These are phyloP conservation scores for Suillus decipiens DNA, from an alignment of 768 basidiomycete genomes.

Conservation along the genomic window DNA sequence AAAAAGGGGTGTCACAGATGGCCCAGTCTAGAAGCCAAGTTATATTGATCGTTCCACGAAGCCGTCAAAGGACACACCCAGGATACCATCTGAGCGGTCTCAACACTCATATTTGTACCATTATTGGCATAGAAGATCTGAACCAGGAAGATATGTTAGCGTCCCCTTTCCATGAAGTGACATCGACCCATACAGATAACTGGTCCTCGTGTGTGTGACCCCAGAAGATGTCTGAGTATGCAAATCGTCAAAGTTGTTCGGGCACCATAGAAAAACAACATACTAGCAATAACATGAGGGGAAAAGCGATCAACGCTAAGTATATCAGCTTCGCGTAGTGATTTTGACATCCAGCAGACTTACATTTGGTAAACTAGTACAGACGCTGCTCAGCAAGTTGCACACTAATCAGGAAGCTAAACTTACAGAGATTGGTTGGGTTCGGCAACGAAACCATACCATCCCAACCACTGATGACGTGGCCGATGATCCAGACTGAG, in stretches of 20 bases:
- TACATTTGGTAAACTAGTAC: slow-evolving; percentile 52
- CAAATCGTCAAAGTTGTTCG: slow-evolving; percentile 15
- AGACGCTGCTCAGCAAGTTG: slow-evolving; percentile 9
- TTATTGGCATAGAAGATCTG: slow-evolving; percentile 78
- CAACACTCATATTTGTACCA: slow-evolving; percentile 56
- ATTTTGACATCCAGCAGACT: slow-evolving; percentile 9
- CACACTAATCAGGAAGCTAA: neutral
- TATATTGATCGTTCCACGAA: slow-evolving; percentile 9
- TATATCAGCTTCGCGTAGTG: slow-evolving; percentile 7
- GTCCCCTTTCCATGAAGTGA: neutral
- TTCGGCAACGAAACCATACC: slow-evolving; percentile 62
- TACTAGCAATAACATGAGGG: slow-evolving; percentile 76
- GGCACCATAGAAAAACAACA: slow-evolving; percentile 27
- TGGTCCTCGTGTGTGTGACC: slow-evolving; percentile 81
- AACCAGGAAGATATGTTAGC: slow-evolving; percentile 1
- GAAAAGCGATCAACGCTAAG: slow-evolving; percentile 73
- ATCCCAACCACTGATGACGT: slow-evolving; percentile 69
- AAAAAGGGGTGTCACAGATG: slow-evolving; percentile 67
- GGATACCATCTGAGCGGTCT: slow-evolving; percentile 55
- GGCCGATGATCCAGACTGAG: slow-evolving; percentile 54
- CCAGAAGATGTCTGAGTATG: slow-evolving; percentile 62
- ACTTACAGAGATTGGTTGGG: slow-evolving; percentile 71
- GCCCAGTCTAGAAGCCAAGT: slow-evolving; percentile 52
- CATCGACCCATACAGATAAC: slow-evolving; percentile 46
- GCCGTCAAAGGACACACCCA: slow-evolving; percentile 40